Evolutionary conservation across 345 rosid genomes (phyloP), one percentile per base, ranked within the genome.

Genomic region (Moringa oleifera): DNA sequence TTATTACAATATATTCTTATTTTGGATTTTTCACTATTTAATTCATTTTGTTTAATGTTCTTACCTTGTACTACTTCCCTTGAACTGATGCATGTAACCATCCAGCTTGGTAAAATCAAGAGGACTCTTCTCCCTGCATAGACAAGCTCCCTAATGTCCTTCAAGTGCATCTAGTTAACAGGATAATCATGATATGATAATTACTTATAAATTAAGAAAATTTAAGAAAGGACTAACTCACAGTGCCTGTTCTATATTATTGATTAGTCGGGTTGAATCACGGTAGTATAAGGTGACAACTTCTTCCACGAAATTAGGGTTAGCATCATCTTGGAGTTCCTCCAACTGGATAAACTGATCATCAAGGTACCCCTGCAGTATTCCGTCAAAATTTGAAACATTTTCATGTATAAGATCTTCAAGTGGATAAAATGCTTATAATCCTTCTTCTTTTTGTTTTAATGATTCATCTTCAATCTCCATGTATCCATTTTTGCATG

Each of bases 21-120:
- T 12, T 17, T 52, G 2, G 19, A 52, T 65, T 28, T n/a, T 20
- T 20, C 23, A 21, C 54, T 11, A n/a, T 65, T 18, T 25, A 22
- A 21, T 57, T 37, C 13, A n/a, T n/a, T 31, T 7, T 59, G 25
- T 11, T 58, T 37, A 52, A 18, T 18, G 18, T 36, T 0, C 12
- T 62, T 70, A 87, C 98, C 97, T 93, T 28, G 91, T 77, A 77
- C 94, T 85, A 60, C 97, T 93, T 75, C 98, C 98, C 71, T 83
- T 93, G 78, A 89, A 93, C 72, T 89, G 98, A 66, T 93, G 97
- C 94, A 93, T 93, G 67, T 62, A 74, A 65, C 65, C 72, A 73
- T 93, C 98, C 62, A 93, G 68, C 62, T 83, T 83, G 58, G 71
- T 69, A 55, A 84, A 93, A 71, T 87, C 89, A 59, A 79, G 73